Evolutionary conservation across 106 monocot genomes (phyloP).

Genomic region (Dendrobium nobile): DNA sequence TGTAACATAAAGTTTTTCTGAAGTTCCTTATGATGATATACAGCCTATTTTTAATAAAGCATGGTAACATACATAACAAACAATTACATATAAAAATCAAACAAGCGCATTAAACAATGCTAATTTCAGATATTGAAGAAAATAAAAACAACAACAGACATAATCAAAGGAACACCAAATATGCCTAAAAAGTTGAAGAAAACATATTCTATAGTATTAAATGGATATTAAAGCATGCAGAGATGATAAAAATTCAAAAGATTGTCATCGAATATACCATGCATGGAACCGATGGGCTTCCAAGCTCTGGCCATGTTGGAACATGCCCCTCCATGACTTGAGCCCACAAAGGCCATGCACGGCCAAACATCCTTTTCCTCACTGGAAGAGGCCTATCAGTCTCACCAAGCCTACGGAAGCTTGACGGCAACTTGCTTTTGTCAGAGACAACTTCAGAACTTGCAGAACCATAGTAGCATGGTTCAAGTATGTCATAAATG

Average conservation of each 20-base stretch:
- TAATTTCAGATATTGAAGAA: no score
- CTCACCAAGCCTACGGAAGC: constrained; percentile 75
- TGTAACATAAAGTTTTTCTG: no score
- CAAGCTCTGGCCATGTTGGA: constrained; percentile 87
- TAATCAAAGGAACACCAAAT: no score
- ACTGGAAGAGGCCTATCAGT: constrained; percentile 57
- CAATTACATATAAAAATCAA: no score
- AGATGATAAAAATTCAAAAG: neutral
- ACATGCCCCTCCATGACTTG: constrained; percentile 76
- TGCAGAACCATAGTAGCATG: constrained; percentile 66
- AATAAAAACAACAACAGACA: no score
- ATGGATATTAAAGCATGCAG: neutral
- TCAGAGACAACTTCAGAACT: constrained; percentile 23
- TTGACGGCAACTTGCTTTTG: constrained; percentile 43
- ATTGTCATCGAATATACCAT: constrained; percentile 23
- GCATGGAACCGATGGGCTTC: constrained; percentile 53
- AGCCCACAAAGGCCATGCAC: constrained; percentile 89
- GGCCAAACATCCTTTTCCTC: constrained; percentile 90
- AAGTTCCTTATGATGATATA: no score
- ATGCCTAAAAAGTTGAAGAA: no score
- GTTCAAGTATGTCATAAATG: constrained; percentile 86
- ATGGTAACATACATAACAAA: no score
- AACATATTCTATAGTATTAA: neutral
- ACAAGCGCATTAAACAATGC: no score
- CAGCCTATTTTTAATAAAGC: no score